phyloP scores from a whole-genome alignment of 2,329 filamentous ascomycete species.

The Leptographium procerum region DNA sequence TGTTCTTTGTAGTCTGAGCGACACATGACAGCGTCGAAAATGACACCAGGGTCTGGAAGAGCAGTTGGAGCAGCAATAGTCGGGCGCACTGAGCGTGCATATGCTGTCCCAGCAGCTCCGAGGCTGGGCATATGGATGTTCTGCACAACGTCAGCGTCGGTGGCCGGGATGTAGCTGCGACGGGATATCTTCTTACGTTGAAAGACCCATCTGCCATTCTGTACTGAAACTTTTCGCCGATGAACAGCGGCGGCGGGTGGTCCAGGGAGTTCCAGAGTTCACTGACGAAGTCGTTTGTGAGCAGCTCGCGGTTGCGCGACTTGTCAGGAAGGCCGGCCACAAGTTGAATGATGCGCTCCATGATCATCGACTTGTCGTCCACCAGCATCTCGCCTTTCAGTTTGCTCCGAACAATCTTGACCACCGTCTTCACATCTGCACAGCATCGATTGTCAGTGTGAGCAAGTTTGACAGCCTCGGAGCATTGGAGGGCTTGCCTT shows the following conservation, averaged over 20 bases:
- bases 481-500: slow-evolving; percentile 23
- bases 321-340: slow-evolving; percentile 52
- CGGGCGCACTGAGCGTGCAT: slow-evolving; percentile 53
- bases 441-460: neutral
- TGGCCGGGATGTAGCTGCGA: neutral
- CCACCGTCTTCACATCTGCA: slow-evolving; percentile 35
- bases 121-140: slow-evolving; percentile 55
- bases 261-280: slow-evolving; percentile 61
- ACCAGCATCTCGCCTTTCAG: slow-evolving; percentile 49
- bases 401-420: slow-evolving; percentile 49
- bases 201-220: slow-evolving; percentile 58
- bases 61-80: slow-evolving; percentile 48
- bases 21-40: slow-evolving; percentile 54
- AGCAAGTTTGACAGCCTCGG: slow-evolving; percentile 11
- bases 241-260: slow-evolving; percentile 58
- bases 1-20: slow-evolving; percentile 42
- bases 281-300: slow-evolving; percentile 58
- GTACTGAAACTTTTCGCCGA: slow-evolving; percentile 52
- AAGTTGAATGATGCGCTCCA: slow-evolving; percentile 62
- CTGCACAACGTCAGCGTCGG: slow-evolving; percentile 18
- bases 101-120: slow-evolving; percentile 55
- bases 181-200: slow-evolving; percentile 34
- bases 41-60: slow-evolving; percentile 52
- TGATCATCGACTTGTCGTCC: slow-evolving; percentile 68
- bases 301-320: slow-evolving; percentile 47